Conservation (phyloP, 768 basidiomycete genomes). For the Trametes cinnabarina region DNA sequence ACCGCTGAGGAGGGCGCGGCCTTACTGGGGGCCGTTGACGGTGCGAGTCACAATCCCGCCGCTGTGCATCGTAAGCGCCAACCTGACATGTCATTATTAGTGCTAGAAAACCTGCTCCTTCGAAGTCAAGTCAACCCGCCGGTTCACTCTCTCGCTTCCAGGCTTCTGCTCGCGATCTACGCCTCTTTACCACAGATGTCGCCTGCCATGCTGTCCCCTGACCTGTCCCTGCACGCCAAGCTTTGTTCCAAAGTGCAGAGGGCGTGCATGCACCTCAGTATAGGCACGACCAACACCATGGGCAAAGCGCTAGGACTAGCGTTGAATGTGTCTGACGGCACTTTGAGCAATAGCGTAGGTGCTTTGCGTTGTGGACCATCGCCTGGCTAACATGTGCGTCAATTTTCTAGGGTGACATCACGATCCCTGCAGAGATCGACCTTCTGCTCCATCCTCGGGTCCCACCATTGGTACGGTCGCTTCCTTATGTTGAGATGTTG, state of each 20-base stretch:
- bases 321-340: conserved; percentile 31
- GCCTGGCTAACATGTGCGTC: neutral
- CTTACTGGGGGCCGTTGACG: conserved; percentile 54
- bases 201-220: conserved; percentile 53
- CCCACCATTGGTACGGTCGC: conserved; percentile 68
- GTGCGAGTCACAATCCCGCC: conserved; percentile 37
- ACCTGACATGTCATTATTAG: conserved; percentile 34
- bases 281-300: conserved; percentile 57
- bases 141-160: conserved; percentile 55
- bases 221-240: conserved; percentile 44
- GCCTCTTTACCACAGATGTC: conserved; percentile 56
- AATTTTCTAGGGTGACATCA: neutral
- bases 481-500: conserved; percentile 61
- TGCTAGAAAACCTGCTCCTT: conserved; percentile 45
- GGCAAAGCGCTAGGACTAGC: conserved; percentile 61
- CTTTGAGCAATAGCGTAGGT: conserved; percentile 30
- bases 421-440: conserved; percentile 41
- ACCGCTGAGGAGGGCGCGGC: conserved; percentile 50
- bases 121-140: conserved; percentile 51
- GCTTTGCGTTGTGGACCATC: neutral
- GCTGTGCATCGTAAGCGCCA: conserved; percentile 8
- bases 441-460: conserved; percentile 75
- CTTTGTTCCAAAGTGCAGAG: conserved; percentile 47
- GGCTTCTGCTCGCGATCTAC: conserved; percentile 56
- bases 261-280: conserved; percentile 47